Percentiles rank a stretch among this genome's conserved stretches.
phyloP scores from a whole-genome alignment of 139 green algal species.

The Coccomyxa sp. region DNA sequence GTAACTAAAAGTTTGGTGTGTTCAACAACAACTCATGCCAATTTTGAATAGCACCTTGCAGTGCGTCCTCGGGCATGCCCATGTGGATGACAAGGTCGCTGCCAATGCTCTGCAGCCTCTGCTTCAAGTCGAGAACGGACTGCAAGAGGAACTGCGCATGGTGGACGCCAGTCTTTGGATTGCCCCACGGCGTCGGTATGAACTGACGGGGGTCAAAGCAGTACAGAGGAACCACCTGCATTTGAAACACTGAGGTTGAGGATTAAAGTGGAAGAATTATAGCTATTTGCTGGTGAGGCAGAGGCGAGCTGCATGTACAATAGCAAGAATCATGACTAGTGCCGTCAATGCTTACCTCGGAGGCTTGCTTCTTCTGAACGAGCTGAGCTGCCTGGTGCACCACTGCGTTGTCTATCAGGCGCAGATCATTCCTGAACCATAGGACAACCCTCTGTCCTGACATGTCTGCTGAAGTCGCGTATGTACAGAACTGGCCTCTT shows the following conservation, averaged over 20 bases:
- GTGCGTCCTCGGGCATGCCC: slow-evolving; percentile 13
- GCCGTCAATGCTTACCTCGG: slow-evolving; percentile 34
- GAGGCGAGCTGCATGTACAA: too few relatives aligned
- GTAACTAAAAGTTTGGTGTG: too few relatives aligned
- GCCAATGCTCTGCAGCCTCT: slow-evolving; percentile 14
- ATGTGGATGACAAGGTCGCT: slow-evolving; percentile 19
- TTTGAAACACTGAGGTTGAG: background rate
- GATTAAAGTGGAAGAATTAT: background rate
- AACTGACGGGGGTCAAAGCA: slow-evolving; percentile 86
- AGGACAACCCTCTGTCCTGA: slow-evolving; percentile 47
- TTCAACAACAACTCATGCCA: background rate
- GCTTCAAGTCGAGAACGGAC: slow-evolving; percentile 75
- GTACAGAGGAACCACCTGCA: slow-evolving; percentile 86
- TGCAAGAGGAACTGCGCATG: slow-evolving; percentile 82
- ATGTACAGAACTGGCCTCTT: too few relatives aligned
- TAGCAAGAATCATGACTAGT: too few relatives aligned
- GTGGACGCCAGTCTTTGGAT: slow-evolving; percentile 60
- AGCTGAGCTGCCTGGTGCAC: slow-evolving; percentile 60
- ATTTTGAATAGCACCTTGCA: slow-evolving; percentile 3
- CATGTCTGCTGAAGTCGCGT: background rate
- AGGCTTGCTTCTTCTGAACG: slow-evolving; percentile 36
- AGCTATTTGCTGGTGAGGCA: too few relatives aligned
- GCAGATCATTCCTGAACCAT: slow-evolving; percentile 91
- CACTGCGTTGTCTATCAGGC: slow-evolving; percentile 78
- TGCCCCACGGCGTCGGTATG: slow-evolving; percentile 34